Percentiles rank a stretch among this genome's conserved stretches.
Conservation (phyloP, 2,329 filamentous ascomycete species). For the Talaromyces sp. region DNA sequence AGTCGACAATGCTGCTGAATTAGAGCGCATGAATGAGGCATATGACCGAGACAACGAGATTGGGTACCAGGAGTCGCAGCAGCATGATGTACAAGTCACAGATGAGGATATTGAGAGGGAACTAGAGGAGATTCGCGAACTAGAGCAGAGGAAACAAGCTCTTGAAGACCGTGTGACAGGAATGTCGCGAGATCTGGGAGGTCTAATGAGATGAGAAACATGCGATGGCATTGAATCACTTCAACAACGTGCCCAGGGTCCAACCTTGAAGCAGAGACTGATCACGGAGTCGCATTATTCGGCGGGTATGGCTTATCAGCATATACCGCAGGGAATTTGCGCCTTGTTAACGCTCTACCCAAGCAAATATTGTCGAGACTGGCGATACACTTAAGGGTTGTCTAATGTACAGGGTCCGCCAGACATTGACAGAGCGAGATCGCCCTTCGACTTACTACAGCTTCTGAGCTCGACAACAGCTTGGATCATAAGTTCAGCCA, state of each 20-base stretch:
- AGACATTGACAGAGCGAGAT: background rate
- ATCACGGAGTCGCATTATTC: background rate
- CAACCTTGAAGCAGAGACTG: background rate
- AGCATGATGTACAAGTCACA: conserved; percentile 30
- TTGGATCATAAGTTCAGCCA: background rate
- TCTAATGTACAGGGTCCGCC: background rate
- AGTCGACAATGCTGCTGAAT: conserved; percentile 67
- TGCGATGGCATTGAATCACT: background rate
- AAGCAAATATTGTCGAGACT: background rate
- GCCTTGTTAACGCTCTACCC: background rate
- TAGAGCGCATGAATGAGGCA: conserved; percentile 68
- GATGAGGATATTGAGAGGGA: conserved; percentile 46
- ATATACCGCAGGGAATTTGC: background rate
- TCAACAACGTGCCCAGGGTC: background rate
- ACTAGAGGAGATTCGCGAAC: conserved; percentile 55
- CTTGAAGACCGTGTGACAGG: conserved; percentile 64
- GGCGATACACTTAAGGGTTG: background rate
- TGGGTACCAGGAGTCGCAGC: conserved; percentile 35
- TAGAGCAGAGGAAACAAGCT: conserved; percentile 61
- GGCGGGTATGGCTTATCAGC: background rate
- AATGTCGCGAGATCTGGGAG: conserved; percentile 67
- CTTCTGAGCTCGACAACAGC: background rate
- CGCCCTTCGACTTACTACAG: no score
- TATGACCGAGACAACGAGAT: conserved; percentile 56
- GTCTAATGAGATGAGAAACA: conserved; percentile 50